Base-by-base conservation (phyloP, 2,329 filamentous ascomycete species). In the Pestalotiopsis fici region DNA sequence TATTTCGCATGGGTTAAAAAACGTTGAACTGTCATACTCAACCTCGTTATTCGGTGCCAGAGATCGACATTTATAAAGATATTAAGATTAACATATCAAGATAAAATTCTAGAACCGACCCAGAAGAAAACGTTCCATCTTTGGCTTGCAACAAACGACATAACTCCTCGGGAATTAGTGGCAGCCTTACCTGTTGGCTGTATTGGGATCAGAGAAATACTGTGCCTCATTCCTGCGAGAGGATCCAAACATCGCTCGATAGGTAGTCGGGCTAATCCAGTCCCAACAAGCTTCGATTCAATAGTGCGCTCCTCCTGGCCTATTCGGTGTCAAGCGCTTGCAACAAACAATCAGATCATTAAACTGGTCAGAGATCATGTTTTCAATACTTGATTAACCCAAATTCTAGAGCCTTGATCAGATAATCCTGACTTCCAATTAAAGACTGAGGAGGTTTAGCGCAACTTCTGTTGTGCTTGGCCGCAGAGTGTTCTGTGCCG, bases 191-290 rank as follows among this genome's bases (percentile, higher is more conserved):
- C 27, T 35, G 25, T 50, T 21, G 6, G 15, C n/a, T 15, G 13
- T 18, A 18, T 31, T 21, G n/a, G 27, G 31, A 31, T 27, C 18
- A 5, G n/a, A n/a, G 9, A 15, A 21, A n/a, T n/a, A 27, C 57
- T 59, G 57, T 31, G 57, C 57, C 57, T 59, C 57, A 59, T 13
- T 59, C 57, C 57, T 59, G n/a, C 57, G 21, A 31, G 15, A 59
- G 57, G 27, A 59, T 59, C 57, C 7, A 59, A 59, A 59, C 57
- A 35, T 13, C 12, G 13, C 12, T 57, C 25, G 7, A 31, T 13
- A 27, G 27, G 56, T 27, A 13, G 9, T 50, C 43, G n/a, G 18
- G 18, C 43, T 50, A 21, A 18, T 3, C 18, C 43, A 50, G 43
- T 18, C n/a, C 43, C 43, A 35, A 35, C 43, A 21, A 50, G 43